These are phyloP conservation scores for Gossypium schwendimanii DNA, from an alignment of 441 rosid species.

Conservation along the genomic window DNA sequence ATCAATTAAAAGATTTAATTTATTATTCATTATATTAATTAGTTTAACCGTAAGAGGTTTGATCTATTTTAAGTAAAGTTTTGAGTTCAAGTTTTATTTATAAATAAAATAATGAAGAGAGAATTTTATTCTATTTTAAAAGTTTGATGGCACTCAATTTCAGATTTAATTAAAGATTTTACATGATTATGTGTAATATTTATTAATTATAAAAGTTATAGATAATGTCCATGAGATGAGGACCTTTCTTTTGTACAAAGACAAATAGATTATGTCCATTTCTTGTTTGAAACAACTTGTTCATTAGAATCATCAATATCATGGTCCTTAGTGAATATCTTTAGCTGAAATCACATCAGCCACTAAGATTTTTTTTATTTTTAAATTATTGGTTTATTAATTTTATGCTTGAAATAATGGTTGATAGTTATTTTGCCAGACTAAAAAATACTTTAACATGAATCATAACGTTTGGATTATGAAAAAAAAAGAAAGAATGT, in stretches of 20 bases:
- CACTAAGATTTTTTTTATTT: not conserved
- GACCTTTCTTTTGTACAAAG: conserved; percentile 25
- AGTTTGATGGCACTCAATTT: no score
- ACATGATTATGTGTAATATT: not conserved
- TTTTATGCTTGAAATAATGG: not conserved
- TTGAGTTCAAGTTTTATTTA: no score
- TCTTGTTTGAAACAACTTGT: conserved; percentile 26
- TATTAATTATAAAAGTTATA: not conserved
- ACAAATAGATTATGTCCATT: conserved; percentile 26
- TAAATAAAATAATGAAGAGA: no score
- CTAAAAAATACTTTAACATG: not conserved
- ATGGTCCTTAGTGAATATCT: conserved; percentile 3
- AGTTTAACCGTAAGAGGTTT: no score
- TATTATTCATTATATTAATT: not conserved
- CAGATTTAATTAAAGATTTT: no score
- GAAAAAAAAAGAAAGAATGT: not conserved
- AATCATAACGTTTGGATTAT: not conserved
- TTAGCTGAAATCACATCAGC: conserved; percentile 20
- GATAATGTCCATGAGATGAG: not conserved
- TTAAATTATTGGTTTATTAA: not conserved
- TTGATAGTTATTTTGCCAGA: not conserved
- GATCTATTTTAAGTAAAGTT: not conserved
- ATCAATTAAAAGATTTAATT: not conserved
- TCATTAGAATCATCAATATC: conserved; percentile 20
- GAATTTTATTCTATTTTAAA: no score